phyloP scores from a whole-genome alignment of 108 stramenopile genomes.

The Pseudonitzschia delicatissima region DNA sequence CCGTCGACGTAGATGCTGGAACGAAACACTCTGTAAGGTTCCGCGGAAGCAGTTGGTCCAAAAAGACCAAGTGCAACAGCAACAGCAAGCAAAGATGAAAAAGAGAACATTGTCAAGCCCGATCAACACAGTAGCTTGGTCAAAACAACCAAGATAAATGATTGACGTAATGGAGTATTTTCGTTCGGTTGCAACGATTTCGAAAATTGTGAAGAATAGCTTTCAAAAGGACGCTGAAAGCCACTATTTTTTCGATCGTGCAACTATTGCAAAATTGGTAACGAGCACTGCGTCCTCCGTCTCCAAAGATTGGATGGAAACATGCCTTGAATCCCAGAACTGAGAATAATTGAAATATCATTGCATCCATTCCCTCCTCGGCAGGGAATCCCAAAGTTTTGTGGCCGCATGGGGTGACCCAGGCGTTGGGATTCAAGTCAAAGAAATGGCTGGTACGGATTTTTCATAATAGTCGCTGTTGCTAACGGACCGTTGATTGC shows the following conservation, averaged over 20 bases:
- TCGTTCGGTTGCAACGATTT: no score
- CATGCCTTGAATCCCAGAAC: conserved; percentile 8
- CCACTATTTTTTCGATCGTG: no score
- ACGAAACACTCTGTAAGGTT: no score
- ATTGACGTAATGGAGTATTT: no score
- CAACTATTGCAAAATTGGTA: no score
- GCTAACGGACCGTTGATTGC: not conserved
- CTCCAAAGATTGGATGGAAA: no score
- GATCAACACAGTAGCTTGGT: not conserved
- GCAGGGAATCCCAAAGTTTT: not conserved
- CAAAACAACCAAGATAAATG: no score
- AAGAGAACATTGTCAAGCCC: not conserved
- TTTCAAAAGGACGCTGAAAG: no score
- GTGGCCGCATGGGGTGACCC: not conserved
- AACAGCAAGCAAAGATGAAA: not conserved
- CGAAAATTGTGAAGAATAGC: no score
- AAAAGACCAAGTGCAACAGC: not conserved
- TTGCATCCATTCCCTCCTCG: not conserved
- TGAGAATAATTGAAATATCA: not conserved
- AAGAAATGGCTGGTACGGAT: not conserved
- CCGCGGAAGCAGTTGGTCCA: not conserved
- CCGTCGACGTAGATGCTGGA: no score
- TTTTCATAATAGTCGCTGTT: not conserved
- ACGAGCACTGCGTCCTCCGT: no score
- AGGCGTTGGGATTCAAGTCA: not conserved